These are phyloP conservation scores for Alternaria incomplexa DNA, from an alignment of 2,329 filamentous ascomycete species.

Conservation along the genomic window DNA sequence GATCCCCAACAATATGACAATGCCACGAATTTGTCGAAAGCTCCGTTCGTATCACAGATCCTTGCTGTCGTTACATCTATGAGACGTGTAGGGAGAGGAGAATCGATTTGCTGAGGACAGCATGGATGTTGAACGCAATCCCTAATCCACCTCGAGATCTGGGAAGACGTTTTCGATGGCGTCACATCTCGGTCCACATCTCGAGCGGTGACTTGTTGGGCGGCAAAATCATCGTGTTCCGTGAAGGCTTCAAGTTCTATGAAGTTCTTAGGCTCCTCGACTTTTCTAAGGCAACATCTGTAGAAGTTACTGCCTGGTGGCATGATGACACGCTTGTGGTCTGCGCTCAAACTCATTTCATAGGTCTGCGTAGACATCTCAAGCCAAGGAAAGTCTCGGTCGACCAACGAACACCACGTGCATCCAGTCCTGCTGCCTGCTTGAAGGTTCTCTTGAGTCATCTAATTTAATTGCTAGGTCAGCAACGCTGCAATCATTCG, in stretches of 20 bases:
- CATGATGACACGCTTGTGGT: fast-evolving
- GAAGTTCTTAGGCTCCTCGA: too few relatives aligned
- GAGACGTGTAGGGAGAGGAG: not conserved
- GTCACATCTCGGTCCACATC: not conserved
- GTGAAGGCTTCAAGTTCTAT: not conserved
- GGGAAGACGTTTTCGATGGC: not conserved
- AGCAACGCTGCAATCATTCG: too few relatives aligned
- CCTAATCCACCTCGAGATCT: not conserved
- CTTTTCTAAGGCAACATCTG: too few relatives aligned
- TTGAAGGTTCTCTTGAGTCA: not conserved
- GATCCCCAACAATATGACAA: not conserved
- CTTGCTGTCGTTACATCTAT: not conserved
- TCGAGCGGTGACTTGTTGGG: not conserved
- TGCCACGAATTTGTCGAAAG: not conserved
- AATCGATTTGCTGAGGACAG: not conserved
- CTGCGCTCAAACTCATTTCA: not conserved
- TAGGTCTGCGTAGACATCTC: fast-evolving
- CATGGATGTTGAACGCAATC: not conserved
- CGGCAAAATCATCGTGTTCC: not conserved
- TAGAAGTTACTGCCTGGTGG: not conserved
- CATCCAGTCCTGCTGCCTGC: not conserved
- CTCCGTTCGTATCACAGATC: not conserved
- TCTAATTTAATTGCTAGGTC: not conserved
- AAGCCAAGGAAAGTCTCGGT: too few relatives aligned
- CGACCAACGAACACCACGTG: not conserved